A percentile compares a stretch with the other conserved stretches of the same genome.
These are phyloP conservation scores for Nasturtium officinale DNA, from an alignment of 345 rosid species.

Conservation along the genomic window DNA sequence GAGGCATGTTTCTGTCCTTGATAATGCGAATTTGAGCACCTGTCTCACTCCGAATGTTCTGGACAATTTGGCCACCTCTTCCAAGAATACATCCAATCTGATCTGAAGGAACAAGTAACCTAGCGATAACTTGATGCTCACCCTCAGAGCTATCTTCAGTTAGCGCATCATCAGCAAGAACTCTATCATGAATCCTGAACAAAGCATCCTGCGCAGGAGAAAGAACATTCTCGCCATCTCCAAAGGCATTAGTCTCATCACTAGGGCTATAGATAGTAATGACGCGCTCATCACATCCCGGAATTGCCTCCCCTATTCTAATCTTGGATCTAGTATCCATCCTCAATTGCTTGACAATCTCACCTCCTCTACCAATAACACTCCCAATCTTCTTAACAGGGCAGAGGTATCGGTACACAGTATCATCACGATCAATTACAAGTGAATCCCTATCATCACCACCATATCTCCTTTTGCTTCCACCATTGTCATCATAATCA, in stretches of 20 bases:
- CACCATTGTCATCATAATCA: slow-evolving; percentile 62
- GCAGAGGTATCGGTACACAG: slow-evolving; percentile 84
- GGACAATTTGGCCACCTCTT: slow-evolving; percentile 93
- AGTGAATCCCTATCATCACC: slow-evolving; percentile 76
- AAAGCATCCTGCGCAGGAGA: slow-evolving; percentile 94
- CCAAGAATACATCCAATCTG: slow-evolving; percentile 98
- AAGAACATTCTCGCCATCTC: slow-evolving; percentile 57
- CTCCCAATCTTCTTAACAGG: slow-evolving; percentile 89
- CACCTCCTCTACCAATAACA: slow-evolving; percentile 94
- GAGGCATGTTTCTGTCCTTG: slow-evolving; percentile 84
- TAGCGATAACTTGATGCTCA: slow-evolving; percentile 65
- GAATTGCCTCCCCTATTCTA: slow-evolving; percentile 77
- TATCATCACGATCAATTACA: slow-evolving; percentile 66
- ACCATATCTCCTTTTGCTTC: slow-evolving; percentile 68
- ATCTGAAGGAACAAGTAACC: slow-evolving; percentile 92
- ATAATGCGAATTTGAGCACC: slow-evolving; percentile 93
- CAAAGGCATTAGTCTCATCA: slow-evolving; percentile 77
- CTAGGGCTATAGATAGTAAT: slow-evolving; percentile 86
- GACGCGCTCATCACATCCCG: slow-evolving; percentile 86
- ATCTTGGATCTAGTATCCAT: slow-evolving; percentile 83
- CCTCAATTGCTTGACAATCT: slow-evolving; percentile 87
- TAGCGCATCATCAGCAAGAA: slow-evolving; percentile 64
- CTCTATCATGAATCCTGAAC: slow-evolving; percentile 84
- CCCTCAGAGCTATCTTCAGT: slow-evolving; percentile 66
- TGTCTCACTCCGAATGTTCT: slow-evolving; percentile 78